phyloP scores from a whole-genome alignment of 1,284 basidiomycete genomes.

The Microstroma glucosiphilum region DNA sequence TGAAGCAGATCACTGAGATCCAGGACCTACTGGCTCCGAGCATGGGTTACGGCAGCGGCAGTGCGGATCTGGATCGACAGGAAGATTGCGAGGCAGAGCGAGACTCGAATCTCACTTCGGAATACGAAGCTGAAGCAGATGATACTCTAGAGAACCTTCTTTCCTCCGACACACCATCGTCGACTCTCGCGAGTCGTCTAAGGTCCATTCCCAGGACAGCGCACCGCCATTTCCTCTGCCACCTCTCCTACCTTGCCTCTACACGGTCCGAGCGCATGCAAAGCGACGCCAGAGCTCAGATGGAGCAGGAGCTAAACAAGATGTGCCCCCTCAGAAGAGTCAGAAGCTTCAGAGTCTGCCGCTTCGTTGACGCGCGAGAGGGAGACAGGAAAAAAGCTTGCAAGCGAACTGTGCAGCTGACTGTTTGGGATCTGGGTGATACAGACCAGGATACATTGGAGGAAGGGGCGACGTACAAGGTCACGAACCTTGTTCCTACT shows the following conservation, averaged over 20 bases:
- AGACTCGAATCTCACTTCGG: background rate
- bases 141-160: background rate
- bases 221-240: too few species aligned
- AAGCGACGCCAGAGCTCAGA: conserved; percentile 14
- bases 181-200: conserved; percentile 3
- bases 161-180: background rate
- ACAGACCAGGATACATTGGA: background rate
- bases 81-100: background rate
- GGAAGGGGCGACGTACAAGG: conserved; percentile 33
- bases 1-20: conserved; percentile 3
- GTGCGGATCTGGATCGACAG: background rate
- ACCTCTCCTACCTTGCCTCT: background rate
- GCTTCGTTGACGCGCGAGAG: conserved; percentile 62
- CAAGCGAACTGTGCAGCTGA: conserved; percentile 2
- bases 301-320: conserved; percentile 53
- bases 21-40: background rate
- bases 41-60: background rate
- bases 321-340: conserved; percentile 71
- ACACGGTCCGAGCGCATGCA: background rate
- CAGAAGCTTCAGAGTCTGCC: conserved; percentile 71
- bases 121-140: background rate
- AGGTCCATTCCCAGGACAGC: background rate
- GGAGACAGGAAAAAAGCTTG: background rate
- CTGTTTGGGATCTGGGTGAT: background rate
- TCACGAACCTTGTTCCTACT: conserved; percentile 62